A percentile compares a stretch with the other conserved stretches of the same genome.
Conservation (phyloP, 768 basidiomycete species). For the Daedaleopsis sinensis region DNA sequence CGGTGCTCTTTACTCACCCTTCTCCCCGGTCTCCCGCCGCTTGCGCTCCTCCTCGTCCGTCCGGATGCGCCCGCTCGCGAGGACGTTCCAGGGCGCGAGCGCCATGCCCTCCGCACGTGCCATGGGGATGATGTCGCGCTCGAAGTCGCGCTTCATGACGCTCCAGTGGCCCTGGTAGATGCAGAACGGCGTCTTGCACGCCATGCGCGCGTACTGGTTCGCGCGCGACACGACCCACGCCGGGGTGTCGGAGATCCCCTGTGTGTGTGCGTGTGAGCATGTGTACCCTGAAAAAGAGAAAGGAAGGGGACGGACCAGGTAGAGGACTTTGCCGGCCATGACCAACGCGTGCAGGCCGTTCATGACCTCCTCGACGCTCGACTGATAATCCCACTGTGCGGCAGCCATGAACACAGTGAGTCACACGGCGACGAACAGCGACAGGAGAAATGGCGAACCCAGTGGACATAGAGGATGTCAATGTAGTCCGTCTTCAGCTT, state of each 20-base stretch:
- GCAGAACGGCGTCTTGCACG: conserved; percentile 42
- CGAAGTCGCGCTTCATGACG: conserved; percentile 37
- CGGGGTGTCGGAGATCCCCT: conserved; percentile 32
- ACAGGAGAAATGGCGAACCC: conserved; percentile 3
- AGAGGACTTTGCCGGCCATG: conserved; percentile 47
- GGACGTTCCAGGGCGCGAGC: conserved; percentile 42
- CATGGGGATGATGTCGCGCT: conserved; percentile 43
- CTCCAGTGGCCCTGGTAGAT: conserved; percentile 41
- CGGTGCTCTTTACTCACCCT: no score
- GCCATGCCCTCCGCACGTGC: conserved; percentile 27
- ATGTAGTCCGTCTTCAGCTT: conserved; percentile 44
- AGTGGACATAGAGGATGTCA: conserved; percentile 46
- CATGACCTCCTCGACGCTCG: conserved; percentile 59
- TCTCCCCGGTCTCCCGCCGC: conserved; percentile 28
- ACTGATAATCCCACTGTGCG: conserved; percentile 49
- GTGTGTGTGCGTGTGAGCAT: background rate
- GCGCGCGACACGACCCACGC: conserved; percentile 38
- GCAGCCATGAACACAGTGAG: no score
- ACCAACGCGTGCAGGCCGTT: conserved; percentile 54
- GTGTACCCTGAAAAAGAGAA: background rate
- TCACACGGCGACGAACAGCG: no score
- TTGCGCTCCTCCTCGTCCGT: conserved; percentile 37
- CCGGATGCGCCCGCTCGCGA: conserved; percentile 41
- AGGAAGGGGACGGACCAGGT: conserved; percentile 20
- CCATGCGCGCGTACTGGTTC: conserved; percentile 39